Base-by-base conservation (phyloP, 2,329 filamentous ascomycete genomes). In the Fusarium transvaalense region DNA sequence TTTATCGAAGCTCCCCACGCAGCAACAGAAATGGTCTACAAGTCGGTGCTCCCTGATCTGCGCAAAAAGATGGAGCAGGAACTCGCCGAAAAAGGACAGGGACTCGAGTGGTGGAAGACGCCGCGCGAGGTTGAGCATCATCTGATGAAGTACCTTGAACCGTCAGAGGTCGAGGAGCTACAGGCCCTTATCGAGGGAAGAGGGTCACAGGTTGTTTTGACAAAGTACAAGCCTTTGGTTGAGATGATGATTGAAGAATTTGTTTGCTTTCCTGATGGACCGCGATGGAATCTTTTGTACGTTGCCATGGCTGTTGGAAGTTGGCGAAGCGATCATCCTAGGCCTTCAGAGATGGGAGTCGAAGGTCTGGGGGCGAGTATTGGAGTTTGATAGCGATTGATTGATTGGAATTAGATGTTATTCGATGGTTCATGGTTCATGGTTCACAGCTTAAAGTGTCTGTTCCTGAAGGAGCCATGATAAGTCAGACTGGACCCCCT, bases 181-280 rank as follows among this genome's bases (percentile, higher is more conserved):
- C 70, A 74, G 13, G 46, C 61, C n/a, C 27, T 72, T 3, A 35
- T 74, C 0, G 61, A 75, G 45, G 73, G 73, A 1, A 62, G 62
- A 10, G 71, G 71, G 0, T 57, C 70, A 0, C 55, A 56, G 9
- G 43, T 41, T n/a, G 38, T 55, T 4, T 9, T 69, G 25, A 27
- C 13, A 23, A 67, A 50, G 43, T 74, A 65, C 21, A 57, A 55
- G 17, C 60, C 63, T 2, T 37, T 74, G 39, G 58, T 74, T 5
- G 64, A 74, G 27, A 48, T 58, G 27, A 41, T 74, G 35, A 52
- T 72, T 42, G 21, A 61, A 7, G 69, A 62, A 10, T 73, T 72
- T 47, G 73, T 75, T 27, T 75, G 74, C 34, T 76, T 76, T 54
- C 53, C 66, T 2, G 67, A 73, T 56, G 71, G 71, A 1, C 72